Base-by-base conservation (phyloP, 129 eudicot species). In the Lonicera japonica region DNA sequence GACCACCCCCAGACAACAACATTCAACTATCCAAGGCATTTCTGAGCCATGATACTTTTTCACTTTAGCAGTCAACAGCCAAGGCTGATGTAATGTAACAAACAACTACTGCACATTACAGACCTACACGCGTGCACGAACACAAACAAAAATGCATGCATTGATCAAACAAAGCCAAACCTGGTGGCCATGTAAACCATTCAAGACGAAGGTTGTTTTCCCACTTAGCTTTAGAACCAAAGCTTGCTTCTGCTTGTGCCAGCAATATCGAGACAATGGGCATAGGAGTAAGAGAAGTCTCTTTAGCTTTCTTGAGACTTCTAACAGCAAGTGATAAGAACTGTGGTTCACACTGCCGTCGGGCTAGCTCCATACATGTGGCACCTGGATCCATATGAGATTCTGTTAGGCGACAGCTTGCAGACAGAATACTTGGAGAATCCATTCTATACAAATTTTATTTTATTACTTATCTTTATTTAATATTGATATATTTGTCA, bases 101-200 rank as follows among this genome's bases (percentile, higher is more conserved):
- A 68, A 59, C 5, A 14, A 34, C 36, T 6, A 18, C 38, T 68
- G 16, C 48, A 25, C 25, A 41, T 29, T 6, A 68, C 20, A 34
- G 21, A 39, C 59, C 36, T n/a, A 56, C 48, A 65, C 46, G 21
- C 22, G 22, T 41, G 50, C 15, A 60, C 3, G n/a, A n/a, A n/a
- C n/a, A n/a, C n/a, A n/a, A n/a, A 36, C 14, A 54, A 48, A 36
- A 20, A 61, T 17, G 54, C 14, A 36, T 16, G 61, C 0, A 39
- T 19, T 21, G 9, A 54, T 8, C 10, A 17, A 48, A 68, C 43
- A 29, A 43, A 67, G 46, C 2, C 76, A 52, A 72, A 91, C 97
- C 97, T 91, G 88, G 83, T 25, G 95, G 90, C 98, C 96, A 91
- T 56, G 96, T 75, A 60, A 59, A 78, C 95, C 88, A 91, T 80